These are phyloP conservation scores for Ogataea philodendri DNA, from an alignment of 805 yeast genomes.

Conservation along the genomic window DNA sequence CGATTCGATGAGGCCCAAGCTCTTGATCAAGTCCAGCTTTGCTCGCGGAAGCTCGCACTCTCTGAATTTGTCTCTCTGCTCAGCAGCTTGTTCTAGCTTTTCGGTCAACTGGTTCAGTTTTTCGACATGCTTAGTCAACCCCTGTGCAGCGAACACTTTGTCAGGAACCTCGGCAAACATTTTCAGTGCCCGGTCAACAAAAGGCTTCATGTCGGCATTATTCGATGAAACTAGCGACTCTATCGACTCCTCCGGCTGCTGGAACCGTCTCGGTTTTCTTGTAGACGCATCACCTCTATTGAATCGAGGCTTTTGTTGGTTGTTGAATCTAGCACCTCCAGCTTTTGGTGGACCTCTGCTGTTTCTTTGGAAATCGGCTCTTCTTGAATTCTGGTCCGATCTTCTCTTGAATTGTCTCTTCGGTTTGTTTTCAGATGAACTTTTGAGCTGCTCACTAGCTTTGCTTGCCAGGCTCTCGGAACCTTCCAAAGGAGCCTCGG, in stretches of 20 bases:
- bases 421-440: no score
- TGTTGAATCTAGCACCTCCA: no score
- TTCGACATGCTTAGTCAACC: background rate
- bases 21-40: background rate
- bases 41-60: constrained; percentile 4
- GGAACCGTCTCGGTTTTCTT: no score
- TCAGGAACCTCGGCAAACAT: background rate
- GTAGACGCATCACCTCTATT: no score
- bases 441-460: background rate
- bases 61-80: constrained; percentile 3
- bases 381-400: no score
- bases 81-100: constrained; percentile 4
- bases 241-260: no score
- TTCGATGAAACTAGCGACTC: no score
- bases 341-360: no score
- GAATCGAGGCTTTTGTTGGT: no score
- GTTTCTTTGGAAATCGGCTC: no score
- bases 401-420: no score
- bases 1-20: constrained; percentile 4
- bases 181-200: no score
- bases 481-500: background rate
- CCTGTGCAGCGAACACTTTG: background rate
- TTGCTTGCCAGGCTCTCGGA: background rate
- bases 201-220: constrained; percentile 3
- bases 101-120: constrained; percentile 2